Evolutionary conservation across 306 rosid genomes (phyloP).

Genomic region (Rubus idaeus): DNA sequence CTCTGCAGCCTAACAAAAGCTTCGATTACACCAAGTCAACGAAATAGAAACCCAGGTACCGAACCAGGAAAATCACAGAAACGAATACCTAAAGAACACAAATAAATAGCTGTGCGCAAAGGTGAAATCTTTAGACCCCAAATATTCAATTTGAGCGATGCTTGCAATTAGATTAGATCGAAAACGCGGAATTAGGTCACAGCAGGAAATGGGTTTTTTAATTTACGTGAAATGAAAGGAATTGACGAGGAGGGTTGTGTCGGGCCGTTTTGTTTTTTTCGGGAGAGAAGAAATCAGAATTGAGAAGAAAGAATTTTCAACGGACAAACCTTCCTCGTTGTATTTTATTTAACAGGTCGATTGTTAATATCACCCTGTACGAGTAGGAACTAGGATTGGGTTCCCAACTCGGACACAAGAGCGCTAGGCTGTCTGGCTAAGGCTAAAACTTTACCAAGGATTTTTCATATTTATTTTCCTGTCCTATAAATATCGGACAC

Average conservation of each 20-base stretch:
- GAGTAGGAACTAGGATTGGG: background rate
- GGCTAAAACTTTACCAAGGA: background rate
- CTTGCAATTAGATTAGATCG: background rate
- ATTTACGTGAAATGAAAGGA: background rate
- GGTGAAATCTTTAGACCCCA: background rate
- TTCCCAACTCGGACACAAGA: background rate
- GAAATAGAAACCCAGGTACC: background rate
- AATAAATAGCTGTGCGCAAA: background rate
- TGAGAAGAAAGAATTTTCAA: background rate
- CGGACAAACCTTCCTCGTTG: background rate
- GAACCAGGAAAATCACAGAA: background rate
- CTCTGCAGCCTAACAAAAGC: conserved; percentile 14
- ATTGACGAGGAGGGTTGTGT: background rate
- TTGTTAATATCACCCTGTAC: background rate
- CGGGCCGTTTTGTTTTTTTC: too few species aligned
- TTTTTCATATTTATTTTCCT: background rate
- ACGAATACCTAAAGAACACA: conserved; percentile 1
- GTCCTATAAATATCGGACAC: background rate
- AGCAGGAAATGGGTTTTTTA: background rate
- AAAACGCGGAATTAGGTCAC: conserved; percentile 12
- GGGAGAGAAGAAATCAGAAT: background rate
- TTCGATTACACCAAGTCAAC: conserved; percentile 11
- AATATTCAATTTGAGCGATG: background rate
- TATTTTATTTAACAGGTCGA: background rate
- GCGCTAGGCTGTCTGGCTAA: background rate